Conservation (phyloP, 352 stramenopile species). For the Salisapilia sapeloensis region DNA sequence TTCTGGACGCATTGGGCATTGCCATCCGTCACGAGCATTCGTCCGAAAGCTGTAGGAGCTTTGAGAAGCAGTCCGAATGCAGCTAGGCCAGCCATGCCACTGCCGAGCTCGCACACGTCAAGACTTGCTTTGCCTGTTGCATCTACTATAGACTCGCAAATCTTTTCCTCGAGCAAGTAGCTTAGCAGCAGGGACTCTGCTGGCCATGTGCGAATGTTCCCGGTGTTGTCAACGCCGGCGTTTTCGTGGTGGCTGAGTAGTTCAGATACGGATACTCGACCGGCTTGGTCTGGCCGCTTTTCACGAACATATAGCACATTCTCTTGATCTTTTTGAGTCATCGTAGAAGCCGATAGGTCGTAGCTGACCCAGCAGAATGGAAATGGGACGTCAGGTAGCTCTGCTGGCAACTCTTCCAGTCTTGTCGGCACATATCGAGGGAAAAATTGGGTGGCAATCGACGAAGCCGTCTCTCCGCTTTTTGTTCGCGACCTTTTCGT, state of each 20-base stretch:
- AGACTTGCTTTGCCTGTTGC: no score
- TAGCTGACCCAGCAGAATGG: constrained; percentile 27
- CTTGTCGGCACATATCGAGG: constrained; percentile 10
- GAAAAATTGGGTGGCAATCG: constrained; percentile 48
- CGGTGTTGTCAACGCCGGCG: constrained; percentile 72
- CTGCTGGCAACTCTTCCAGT: constrained; percentile 3
- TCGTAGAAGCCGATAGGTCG: constrained; percentile 5
- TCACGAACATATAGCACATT: constrained; percentile 36
- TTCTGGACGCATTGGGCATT: constrained; percentile 57
- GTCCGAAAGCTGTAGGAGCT: constrained; percentile 12
- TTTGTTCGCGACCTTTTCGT: constrained; percentile 11
- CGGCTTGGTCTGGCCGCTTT: constrained; percentile 26
- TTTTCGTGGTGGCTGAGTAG: constrained; percentile 65
- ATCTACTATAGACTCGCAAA: no score
- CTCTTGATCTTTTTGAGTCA: constrained; percentile 1
- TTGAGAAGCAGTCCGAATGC: constrained; percentile 42
- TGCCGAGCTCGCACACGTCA: constrained; percentile 49
- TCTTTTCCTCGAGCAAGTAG: constrained; percentile 25
- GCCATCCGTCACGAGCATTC: constrained; percentile 54
- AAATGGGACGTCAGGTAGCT: constrained; percentile 1
- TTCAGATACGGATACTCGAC: constrained; percentile 33
- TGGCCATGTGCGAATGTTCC: constrained; percentile 77
- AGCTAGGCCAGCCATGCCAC: constrained; percentile 59
- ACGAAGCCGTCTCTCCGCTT: constrained; percentile 26
- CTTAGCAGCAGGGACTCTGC: constrained; percentile 58